Evolutionary conservation across 345 rosid genomes (phyloP).

Genomic region (Citrus unshiu): DNA sequence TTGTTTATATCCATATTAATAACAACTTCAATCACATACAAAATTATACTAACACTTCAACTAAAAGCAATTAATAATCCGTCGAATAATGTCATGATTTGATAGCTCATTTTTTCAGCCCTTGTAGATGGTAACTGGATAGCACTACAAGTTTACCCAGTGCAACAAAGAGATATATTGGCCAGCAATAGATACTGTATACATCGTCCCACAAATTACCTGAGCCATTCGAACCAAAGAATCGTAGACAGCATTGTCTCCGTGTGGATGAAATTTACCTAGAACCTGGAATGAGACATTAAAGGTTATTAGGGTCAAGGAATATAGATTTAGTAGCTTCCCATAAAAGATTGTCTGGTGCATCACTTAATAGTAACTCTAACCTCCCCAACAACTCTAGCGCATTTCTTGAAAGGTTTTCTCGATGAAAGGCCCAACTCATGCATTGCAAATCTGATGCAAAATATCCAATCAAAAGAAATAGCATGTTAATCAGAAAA

Average conservation of each 20-base stretch:
- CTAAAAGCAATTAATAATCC: neutral
- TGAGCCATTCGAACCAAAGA: slow-evolving; percentile 97
- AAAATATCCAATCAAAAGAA: neutral
- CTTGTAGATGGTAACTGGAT: neutral
- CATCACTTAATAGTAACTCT: neutral
- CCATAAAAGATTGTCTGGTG: neutral
- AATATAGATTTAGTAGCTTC: neutral
- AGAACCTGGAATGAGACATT: slow-evolving; percentile 52
- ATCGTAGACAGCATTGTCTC: slow-evolving; percentile 92
- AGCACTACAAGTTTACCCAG: neutral
- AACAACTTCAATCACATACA: neutral
- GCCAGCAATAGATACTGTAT: neutral
- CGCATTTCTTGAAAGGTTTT: slow-evolving; percentile 94
- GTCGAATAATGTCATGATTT: neutral
- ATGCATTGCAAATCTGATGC: slow-evolving; percentile 84
- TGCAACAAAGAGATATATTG: neutral
- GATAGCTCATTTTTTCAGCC: neutral
- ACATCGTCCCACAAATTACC: slow-evolving; percentile 34
- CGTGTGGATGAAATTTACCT: slow-evolving; percentile 97
- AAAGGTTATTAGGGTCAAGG: neutral
- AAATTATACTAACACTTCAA: neutral
- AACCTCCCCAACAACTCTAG: slow-evolving; percentile 99
- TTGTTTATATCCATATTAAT: neutral
- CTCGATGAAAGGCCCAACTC: slow-evolving; percentile 87
- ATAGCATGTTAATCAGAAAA: neutral